These are phyloP conservation scores for Neurospora sp. DNA, from an alignment of 495 filamentous ascomycete species.

Conservation along the genomic window DNA sequence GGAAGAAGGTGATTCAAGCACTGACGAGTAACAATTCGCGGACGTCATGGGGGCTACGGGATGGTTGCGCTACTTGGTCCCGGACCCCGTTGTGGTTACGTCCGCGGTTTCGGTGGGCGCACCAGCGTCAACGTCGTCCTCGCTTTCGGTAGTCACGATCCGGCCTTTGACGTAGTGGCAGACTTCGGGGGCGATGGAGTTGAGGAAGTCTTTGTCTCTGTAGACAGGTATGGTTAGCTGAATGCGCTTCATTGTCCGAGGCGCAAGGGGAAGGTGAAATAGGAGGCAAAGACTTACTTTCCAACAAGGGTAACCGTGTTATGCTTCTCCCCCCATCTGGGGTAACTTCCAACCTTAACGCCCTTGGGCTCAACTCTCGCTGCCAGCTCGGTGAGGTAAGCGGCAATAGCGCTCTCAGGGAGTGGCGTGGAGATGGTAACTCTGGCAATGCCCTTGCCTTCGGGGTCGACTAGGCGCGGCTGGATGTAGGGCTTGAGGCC, in stretches of 20 bases:
- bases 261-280: not conserved
- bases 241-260: not conserved
- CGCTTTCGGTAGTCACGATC: conserved; percentile 33
- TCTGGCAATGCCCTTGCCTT: conserved; percentile 66
- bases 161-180: conserved; percentile 35
- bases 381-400: conserved; percentile 71
- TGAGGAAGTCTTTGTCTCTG: conserved; percentile 39
- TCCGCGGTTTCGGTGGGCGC: not conserved
- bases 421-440: conserved; percentile 79
- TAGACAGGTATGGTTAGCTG: conserved; percentile 1
- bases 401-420: conserved; percentile 74
- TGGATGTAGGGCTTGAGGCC: conserved; percentile 60
- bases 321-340: conserved; percentile 74
- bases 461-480: conserved; percentile 62
- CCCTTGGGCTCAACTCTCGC: conserved; percentile 56
- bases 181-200: conserved; percentile 42
- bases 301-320: conserved; percentile 94
- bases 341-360: conserved; percentile 95
- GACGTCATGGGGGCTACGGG: not conserved
- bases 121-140: conserved; percentile 28
- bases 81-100: not conserved
- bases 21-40: not conserved
- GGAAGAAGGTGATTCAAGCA: not conserved
- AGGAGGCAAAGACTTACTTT: conserved; percentile 21
- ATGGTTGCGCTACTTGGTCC: not conserved